phyloP scores from a whole-genome alignment of 1,139 yeast species.

The Yamadazyma dendronema region DNA sequence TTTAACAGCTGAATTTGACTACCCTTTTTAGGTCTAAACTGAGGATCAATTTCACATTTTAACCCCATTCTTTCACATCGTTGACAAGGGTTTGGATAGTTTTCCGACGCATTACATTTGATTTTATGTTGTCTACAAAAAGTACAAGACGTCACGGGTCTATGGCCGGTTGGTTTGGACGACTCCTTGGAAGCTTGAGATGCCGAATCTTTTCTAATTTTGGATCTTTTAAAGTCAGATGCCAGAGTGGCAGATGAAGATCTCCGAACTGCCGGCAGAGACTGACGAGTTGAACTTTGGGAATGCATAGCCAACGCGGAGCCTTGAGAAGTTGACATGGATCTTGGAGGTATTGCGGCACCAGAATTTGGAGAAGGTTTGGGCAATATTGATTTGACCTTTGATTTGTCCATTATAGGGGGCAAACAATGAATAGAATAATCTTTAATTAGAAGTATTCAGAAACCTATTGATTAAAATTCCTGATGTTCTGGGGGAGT shows the following conservation, averaged over 20 bases:
- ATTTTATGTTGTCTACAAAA: constrained; percentile 95
- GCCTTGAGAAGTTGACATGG: constrained; percentile 4
- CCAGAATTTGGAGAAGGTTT: constrained; percentile 18
- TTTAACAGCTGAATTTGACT: constrained; percentile 82
- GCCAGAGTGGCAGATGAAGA: constrained; percentile 2
- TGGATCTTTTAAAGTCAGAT: constrained; percentile 12
- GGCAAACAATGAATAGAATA: not conserved
- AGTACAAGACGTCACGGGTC: constrained; percentile 92
- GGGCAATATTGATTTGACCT: constrained; percentile 30
- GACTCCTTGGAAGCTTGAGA: not conserved
- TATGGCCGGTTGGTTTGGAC: constrained; percentile 47
- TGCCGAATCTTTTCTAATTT: constrained; percentile 6
- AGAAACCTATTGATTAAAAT: too few species aligned
- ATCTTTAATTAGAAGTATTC: not conserved
- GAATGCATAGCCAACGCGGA: constrained; percentile 2
- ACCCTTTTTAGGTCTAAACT: constrained; percentile 87
- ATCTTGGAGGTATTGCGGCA: constrained; percentile 9
- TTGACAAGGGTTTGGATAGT: constrained; percentile 79
- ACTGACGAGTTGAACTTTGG: constrained; percentile 5
- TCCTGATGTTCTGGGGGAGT: too few species aligned
- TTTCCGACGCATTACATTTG: constrained; percentile 86
- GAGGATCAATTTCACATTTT: constrained; percentile 87
- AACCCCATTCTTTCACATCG: constrained; percentile 79
- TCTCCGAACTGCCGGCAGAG: constrained; percentile 10
- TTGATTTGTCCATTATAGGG: constrained; percentile 34